Evolutionary conservation across 306 rosid species (phyloP).

Genomic region (Adenanthera pavonina): DNA sequence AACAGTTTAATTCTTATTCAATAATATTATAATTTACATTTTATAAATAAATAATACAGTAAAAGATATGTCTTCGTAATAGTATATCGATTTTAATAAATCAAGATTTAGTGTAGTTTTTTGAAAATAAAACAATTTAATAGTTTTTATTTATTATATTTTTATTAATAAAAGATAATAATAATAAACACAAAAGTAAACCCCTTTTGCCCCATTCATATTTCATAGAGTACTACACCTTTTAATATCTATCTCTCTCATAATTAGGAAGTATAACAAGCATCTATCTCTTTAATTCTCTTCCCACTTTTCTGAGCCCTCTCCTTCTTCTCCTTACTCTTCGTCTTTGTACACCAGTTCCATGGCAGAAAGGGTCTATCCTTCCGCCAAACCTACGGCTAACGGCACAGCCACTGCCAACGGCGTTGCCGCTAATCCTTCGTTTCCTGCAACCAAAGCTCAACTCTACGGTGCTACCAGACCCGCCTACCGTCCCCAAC

Average conservation of each 20-base stretch:
- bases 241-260: neutral
- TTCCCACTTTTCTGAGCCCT: neutral
- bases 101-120: no score
- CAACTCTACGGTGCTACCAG: slow-evolving; percentile 73
- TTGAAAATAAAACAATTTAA: no score
- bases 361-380: slow-evolving; percentile 80
- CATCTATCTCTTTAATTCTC: slow-evolving; percentile 16
- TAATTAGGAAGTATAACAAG: slow-evolving; percentile 2
- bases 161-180: neutral
- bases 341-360: neutral
- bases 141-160: neutral
- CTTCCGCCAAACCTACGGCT: slow-evolving; percentile 56
- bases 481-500: slow-evolving; percentile 79
- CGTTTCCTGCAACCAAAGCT: slow-evolving; percentile 68
- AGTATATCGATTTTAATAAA: no score
- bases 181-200: neutral
- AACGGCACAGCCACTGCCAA: slow-evolving; percentile 20
- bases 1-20: no score
- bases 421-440: slow-evolving; percentile 29
- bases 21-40: no score
- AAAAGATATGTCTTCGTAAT: no score
- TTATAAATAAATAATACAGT: no score
- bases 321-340: neutral
- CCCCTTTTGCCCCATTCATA: neutral
- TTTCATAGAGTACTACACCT: neutral